Base-by-base conservation (phyloP, 352 stramenopile genomes). In the Globisporangium canariense region DNA sequence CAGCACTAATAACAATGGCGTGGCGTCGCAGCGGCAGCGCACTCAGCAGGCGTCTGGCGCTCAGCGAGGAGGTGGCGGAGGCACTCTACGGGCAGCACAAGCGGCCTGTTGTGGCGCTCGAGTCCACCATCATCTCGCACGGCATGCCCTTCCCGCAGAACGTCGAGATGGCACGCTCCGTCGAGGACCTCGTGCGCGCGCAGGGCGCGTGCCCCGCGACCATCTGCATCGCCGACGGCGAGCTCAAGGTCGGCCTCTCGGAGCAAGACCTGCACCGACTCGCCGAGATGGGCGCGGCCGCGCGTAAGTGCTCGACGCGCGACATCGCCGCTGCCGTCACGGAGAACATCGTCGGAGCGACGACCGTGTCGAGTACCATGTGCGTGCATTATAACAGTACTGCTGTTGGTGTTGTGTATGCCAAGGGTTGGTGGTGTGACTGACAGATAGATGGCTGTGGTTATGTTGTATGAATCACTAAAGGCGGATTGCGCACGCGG, bases 41-140 rank as follows among this genome's bases (percentile, higher is more conserved):
- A 55, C 69, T 83, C 36, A 75, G 68, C 53, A 69, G 75, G 62
- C 76, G 74, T 14, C 41, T 87, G 67, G 72, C 70, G 60, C 72
- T 87, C 41, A 74, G 74, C 41, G 76, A 84, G 56, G 78, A 87
- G 59, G 78, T 87, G 46, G 67, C 68, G 1, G 78, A 87, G 66
- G 78, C 78, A 49, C 63, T 87, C 40, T 76, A 83, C 34, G 78
- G 78, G 0, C 67, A 65, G 38, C 36, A 41, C 13, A 79, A 73
- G 57, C 75, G 61, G 45, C 86, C 90, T 2, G 71, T 98, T 4
- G 92, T 99, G 32, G 97, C 97, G 47, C 86, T 99, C 20, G 97
- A 99, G 78, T 98, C 91, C n/a, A 99, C 97, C 54, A 99, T 99
- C 75, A 98, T 99, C 62, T 98, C 96, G 36, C 97, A 99, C 76